Evolutionary conservation across 2,329 filamentous ascomycete species (phyloP).

Genomic region (Gnomoniopsis smithogilvyi): DNA sequence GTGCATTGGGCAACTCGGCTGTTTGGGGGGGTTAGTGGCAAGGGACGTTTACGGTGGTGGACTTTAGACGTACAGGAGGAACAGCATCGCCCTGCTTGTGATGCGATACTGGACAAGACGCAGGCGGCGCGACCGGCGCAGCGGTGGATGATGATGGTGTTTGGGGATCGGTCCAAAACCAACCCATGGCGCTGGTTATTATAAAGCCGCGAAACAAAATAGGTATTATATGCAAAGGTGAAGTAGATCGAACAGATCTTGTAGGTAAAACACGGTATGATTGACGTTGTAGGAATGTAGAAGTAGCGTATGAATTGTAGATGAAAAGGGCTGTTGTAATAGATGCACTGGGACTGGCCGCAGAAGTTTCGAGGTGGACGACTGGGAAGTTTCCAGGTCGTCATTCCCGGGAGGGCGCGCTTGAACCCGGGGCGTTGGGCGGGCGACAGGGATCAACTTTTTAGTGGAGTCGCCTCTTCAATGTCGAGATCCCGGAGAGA

Average conservation of each 20-base stretch:
- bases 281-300: too few relatives aligned
- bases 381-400: background rate
- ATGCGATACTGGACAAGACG: slow-evolving; percentile 20
- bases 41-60: background rate
- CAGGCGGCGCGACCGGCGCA: slow-evolving; percentile 10
- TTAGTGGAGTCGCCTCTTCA: slow-evolving; percentile 6
- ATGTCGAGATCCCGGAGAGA: too few relatives aligned
- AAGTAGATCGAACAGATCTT: background rate
- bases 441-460: slow-evolving; percentile 1
- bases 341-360: background rate
- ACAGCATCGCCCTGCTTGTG: slow-evolving; percentile 25
- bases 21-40: slow-evolving; percentile 21
- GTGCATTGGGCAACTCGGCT: slow-evolving; percentile 59
- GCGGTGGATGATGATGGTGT: slow-evolving; percentile 21
- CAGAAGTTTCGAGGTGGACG: background rate
- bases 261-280: background rate
- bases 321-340: too few relatives aligned
- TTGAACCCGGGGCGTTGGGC: background rate
- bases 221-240: background rate
- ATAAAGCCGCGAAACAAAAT: background rate
- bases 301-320: too few relatives aligned
- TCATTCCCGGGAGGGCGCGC: background rate
- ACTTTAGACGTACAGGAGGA: slow-evolving; percentile 36
- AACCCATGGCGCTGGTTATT: slow-evolving; percentile 45
- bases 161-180: slow-evolving; percentile 59